Evolutionary conservation across 116 monocot genomes (phyloP).

Genomic region (Phalaenopsis hybrid): DNA sequence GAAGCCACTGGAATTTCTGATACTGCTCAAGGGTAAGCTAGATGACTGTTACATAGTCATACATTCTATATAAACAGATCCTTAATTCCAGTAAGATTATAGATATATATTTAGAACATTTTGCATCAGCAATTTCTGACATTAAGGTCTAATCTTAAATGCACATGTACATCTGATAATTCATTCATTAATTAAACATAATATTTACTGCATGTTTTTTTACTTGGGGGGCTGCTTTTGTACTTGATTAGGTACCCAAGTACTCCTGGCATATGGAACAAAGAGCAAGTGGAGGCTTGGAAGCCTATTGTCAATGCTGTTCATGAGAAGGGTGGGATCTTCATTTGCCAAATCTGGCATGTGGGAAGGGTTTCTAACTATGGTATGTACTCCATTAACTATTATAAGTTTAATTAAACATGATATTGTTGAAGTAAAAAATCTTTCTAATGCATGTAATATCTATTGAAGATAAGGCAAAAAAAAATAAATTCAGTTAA

Average conservation of each 20-base stretch:
- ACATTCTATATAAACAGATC: no score
- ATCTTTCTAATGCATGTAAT: no score
- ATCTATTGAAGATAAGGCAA: no score
- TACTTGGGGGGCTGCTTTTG: neutral
- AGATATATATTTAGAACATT: no score
- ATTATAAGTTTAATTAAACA: neutral
- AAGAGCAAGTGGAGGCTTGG: conserved; percentile 7
- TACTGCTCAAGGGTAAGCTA: conserved; percentile 7
- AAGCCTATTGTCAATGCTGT: conserved; percentile 6
- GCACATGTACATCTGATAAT: no score
- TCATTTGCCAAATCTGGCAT: conserved; percentile 7
- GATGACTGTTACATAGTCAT: no score
- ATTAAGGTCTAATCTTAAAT: no score
- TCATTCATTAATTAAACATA: no score
- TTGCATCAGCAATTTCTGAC: no score
- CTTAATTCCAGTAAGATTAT: no score
- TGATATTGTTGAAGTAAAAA: no score
- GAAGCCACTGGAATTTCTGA: conserved; percentile 10
- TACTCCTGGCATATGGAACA: conserved; percentile 4
- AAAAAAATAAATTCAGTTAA: no score
- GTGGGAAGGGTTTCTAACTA: neutral
- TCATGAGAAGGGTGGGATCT: conserved; percentile 2
- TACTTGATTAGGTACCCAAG: neutral
- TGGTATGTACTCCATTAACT: neutral
- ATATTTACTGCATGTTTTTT: neutral